Evolutionary conservation across 176 grass and related monocot genomes (phyloP).

Genomic region (Carex scoparia): DNA sequence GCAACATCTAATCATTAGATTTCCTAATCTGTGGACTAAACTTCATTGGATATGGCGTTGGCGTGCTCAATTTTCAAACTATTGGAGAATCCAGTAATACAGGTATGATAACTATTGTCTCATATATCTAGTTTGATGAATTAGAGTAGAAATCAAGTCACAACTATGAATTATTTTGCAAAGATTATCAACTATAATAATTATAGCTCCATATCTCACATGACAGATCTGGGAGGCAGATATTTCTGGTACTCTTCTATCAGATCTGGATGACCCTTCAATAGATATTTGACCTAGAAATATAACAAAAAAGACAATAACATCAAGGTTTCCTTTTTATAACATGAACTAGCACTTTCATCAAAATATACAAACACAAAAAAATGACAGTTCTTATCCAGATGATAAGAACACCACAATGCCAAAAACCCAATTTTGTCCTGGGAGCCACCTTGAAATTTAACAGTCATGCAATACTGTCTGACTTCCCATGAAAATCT

Average conservation of each 20-base stretch:
- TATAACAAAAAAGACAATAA: neutral
- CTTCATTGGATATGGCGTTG: neutral
- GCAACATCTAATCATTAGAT: neutral
- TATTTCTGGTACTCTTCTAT: constrained; percentile 31
- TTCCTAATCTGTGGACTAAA: too few relatives aligned
- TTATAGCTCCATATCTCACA: neutral
- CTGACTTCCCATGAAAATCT: neutral
- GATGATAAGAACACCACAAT: neutral
- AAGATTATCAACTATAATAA: neutral
- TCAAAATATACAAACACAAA: too few relatives aligned
- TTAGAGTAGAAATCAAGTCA: neutral
- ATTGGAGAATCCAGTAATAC: neutral
- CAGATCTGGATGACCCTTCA: constrained; percentile 31
- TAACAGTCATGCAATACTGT: neutral
- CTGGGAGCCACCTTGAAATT: neutral
- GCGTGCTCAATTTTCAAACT: neutral
- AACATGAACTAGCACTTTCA: neutral
- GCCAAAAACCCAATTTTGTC: neutral
- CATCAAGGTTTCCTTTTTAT: neutral
- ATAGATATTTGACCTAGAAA: constrained; percentile 25
- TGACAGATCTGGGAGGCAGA: neutral
- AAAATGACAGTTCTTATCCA: too few relatives aligned
- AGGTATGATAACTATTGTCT: neutral
- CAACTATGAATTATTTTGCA: neutral
- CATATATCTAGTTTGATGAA: neutral